Conservation (phyloP, 495 filamentous ascomycete species). For the Cercophora newfieldiana region DNA sequence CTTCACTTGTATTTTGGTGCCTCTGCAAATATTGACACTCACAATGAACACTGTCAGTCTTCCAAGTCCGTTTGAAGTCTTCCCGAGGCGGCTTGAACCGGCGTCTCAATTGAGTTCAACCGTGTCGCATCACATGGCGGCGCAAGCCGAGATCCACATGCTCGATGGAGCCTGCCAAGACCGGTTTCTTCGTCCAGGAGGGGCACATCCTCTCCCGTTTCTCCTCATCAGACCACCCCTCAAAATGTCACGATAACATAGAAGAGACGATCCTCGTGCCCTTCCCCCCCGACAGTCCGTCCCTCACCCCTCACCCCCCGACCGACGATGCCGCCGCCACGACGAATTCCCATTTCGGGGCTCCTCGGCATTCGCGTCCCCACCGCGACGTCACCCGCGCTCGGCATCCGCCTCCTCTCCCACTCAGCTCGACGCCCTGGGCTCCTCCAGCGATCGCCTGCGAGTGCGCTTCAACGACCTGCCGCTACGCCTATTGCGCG, state of each 20-base stretch:
- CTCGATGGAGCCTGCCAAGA: not conserved
- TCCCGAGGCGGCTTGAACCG: too few relatives aligned
- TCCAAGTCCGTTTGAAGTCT: too few relatives aligned
- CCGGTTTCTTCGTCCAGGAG: not conserved
- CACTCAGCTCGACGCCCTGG: not conserved
- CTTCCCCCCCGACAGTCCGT: not conserved
- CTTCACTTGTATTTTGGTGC: too few relatives aligned
- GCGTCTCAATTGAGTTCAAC: too few relatives aligned
- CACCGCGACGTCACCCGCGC: not conserved
- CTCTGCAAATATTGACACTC: too few relatives aligned
- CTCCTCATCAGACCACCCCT: not conserved
- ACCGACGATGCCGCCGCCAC: not conserved
- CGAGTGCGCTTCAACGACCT: not conserved
- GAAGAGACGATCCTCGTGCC: not conserved
- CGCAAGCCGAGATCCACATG: not conserved
- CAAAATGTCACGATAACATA: not conserved
- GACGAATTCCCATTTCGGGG: not conserved
- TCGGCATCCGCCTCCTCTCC: not conserved
- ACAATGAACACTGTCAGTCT: too few relatives aligned
- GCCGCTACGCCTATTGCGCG: not conserved
- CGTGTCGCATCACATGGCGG: not conserved
- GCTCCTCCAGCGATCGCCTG: not conserved
- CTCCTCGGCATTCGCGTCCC: not conserved
- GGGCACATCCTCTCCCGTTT: not conserved
- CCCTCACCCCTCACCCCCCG: too few relatives aligned